Conservation (phyloP, 306 rosid genomes). For the Benincasa hispida region DNA sequence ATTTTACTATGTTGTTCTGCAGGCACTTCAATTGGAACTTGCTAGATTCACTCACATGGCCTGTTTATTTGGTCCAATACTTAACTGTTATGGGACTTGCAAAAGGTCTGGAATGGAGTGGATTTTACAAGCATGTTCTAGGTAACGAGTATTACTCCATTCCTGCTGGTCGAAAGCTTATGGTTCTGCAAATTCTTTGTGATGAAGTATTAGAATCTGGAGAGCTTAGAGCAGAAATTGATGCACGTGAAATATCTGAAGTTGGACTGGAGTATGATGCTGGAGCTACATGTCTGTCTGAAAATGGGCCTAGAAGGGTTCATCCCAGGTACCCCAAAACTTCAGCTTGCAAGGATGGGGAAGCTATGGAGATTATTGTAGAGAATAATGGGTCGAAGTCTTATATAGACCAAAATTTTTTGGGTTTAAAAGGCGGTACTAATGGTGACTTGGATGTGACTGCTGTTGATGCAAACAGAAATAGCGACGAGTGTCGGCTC, state of each 20-base stretch:
- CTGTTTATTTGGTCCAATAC: constrained; percentile 59
- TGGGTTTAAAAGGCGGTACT: constrained; percentile 21
- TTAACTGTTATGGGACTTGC: constrained; percentile 51
- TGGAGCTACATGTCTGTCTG: constrained; percentile 39
- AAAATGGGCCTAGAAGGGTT: constrained; percentile 54
- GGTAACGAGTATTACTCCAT: constrained; percentile 56
- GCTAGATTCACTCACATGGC: constrained; percentile 85
- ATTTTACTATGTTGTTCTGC: constrained; percentile 4
- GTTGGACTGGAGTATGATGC: constrained; percentile 57
- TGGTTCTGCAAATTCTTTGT: constrained; percentile 67
- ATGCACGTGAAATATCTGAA: constrained; percentile 63
- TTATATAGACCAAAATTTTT: constrained; percentile 20
- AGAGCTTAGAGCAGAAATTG: constrained; percentile 68
- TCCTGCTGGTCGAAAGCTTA: constrained; percentile 57
- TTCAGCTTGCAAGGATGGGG: constrained; percentile 51
- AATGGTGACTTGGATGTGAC: constrained; percentile 26
- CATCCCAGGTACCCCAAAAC: constrained; percentile 60
- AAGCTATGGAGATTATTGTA: constrained; percentile 30
- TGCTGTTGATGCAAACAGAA: constrained; percentile 42
- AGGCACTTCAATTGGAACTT: constrained; percentile 83
- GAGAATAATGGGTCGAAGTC: constrained; percentile 23
- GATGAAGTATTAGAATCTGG: constrained; percentile 61
- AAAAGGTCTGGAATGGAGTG: constrained; percentile 52
- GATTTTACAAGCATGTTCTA: constrained; percentile 52
- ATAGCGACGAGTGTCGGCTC: constrained; percentile 87